Percentiles rank a stretch among this genome's conserved stretches.
Evolutionary conservation across 306 rosid species (phyloP).

Genomic region (Mimosa bimucronata): DNA sequence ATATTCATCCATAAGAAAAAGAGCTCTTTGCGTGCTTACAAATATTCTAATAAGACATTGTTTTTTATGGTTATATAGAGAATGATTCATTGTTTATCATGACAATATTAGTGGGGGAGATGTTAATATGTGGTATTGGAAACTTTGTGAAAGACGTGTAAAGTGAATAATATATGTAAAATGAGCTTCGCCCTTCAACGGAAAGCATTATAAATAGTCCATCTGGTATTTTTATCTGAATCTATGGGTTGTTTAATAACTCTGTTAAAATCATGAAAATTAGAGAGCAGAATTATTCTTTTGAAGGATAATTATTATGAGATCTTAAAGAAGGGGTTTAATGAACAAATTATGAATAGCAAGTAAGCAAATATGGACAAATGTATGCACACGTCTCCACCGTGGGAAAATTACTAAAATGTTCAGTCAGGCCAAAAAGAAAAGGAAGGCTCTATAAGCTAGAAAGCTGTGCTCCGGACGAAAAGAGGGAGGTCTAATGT

Average conservation of each 20-base stretch:
- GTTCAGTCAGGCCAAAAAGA: not conserved
- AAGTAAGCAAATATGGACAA: too few species aligned
- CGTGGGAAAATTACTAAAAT: not conserved
- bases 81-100: conserved; percentile 46
- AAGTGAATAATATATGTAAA: conserved; percentile 30
- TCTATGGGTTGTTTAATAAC: not conserved
- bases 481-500: too few species aligned
- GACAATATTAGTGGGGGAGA: conserved; percentile 35
- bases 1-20: conserved; percentile 56
- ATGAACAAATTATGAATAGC: too few species aligned
- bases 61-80: conserved; percentile 34
- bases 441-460: not conserved
- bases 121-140: conserved; percentile 48
- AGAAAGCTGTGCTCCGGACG: not conserved
- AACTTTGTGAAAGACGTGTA: conserved; percentile 43
- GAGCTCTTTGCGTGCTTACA: conserved; percentile 1
- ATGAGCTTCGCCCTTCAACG: conserved; percentile 35
- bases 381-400: not conserved
- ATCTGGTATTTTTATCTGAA: conserved; percentile 19
- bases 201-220: conserved; percentile 27
- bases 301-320: not conserved
- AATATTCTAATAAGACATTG: conserved; percentile 25
- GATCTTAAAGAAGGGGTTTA: too few species aligned
- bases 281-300: not conserved
- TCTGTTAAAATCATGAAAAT: not conserved